Evolutionary conservation across 2,329 filamentous ascomycete species (phyloP), one percentile per base, ranked within the genome.

Genomic region (Thelonectria olida): DNA sequence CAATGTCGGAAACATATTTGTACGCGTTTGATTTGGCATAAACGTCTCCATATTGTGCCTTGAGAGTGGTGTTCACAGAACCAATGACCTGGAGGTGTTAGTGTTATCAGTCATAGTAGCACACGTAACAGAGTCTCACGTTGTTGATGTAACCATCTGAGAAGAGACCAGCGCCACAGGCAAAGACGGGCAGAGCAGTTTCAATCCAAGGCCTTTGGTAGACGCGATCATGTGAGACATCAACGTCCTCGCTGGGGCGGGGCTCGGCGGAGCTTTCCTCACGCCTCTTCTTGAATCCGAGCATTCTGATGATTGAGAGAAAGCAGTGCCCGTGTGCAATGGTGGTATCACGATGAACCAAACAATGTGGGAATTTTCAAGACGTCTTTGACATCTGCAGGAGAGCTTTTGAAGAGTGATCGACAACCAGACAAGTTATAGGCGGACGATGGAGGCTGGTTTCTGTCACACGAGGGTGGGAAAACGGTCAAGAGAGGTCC

Each of bases 81-180:
- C 94, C 93, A 69, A 97, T 97, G 65, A 97, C 90, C 90, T 91
- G 13, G 17, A 12, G 19, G 22, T 28, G 57, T 60, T 45, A 31
- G 27, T 9, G 5, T 7, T 5, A 22, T 22, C 42, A 9, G 27
- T 12, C 7, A 34, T 13, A 9, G 36, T 6, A 15, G 36, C 7
- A 6, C n/a, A 3, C 3, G 25, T 25, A 0, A 57, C 19, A 1
- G 8, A 45, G 36, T 56, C 75, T 64, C 79, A 93, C 92, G 72
- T 92, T 93, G 78, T 97, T 96, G 74, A 97, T 87, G 76, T 97
- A 97, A 15, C 94, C 94, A 76, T 97, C 94, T 22, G 90, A 93
- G 78, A 97, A 97, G 2, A 97, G 84, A 71, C 94, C 94, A 52
- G 93, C 92, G 66, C 94, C 94, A 73, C 93, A 97, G 42, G 93